Conservation (phyloP, 139 green algal genomes). For the Coccomyxa sp. region DNA sequence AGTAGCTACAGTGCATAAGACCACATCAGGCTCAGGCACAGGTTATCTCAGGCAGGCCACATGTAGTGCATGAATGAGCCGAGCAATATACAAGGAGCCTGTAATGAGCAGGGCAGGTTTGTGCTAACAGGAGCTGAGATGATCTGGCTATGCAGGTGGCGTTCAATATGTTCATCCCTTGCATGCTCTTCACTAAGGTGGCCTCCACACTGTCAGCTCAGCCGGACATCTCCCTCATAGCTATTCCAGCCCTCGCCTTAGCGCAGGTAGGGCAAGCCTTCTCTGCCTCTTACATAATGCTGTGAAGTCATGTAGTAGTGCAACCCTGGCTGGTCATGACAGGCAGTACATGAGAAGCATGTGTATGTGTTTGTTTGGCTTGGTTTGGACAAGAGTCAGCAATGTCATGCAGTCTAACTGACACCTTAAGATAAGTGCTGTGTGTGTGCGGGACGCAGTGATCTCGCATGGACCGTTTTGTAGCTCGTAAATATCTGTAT, state of each 20-base stretch:
- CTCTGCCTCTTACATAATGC: not conserved
- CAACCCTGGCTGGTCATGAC: too few species aligned
- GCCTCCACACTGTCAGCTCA: conserved; percentile 31
- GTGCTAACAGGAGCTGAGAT: not conserved
- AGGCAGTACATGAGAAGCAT: not conserved
- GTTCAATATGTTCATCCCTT: conserved; percentile 56
- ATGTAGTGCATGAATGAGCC: not conserved
- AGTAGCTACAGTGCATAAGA: too few species aligned
- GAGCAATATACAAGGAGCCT: not conserved
- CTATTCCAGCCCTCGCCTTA: conserved; percentile 12
- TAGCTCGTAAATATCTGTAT: too few species aligned
- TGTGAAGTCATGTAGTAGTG: too few species aligned
- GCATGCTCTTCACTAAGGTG: conserved; percentile 60
- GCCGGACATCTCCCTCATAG: conserved; percentile 18
- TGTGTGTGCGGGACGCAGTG: too few species aligned
- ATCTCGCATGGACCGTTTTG: too few species aligned
- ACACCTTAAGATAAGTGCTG: too few species aligned
- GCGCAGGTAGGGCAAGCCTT: too few species aligned
- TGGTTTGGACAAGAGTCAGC: too few species aligned
- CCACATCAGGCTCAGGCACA: too few species aligned
- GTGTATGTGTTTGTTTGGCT: not conserved
- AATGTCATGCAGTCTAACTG: too few species aligned
- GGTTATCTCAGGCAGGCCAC: not conserved
- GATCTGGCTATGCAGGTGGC: conserved; percentile 41
- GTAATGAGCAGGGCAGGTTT: not conserved